phyloP scores from a whole-genome alignment of 441 rosid genomes.

The Erodium moschatum region DNA sequence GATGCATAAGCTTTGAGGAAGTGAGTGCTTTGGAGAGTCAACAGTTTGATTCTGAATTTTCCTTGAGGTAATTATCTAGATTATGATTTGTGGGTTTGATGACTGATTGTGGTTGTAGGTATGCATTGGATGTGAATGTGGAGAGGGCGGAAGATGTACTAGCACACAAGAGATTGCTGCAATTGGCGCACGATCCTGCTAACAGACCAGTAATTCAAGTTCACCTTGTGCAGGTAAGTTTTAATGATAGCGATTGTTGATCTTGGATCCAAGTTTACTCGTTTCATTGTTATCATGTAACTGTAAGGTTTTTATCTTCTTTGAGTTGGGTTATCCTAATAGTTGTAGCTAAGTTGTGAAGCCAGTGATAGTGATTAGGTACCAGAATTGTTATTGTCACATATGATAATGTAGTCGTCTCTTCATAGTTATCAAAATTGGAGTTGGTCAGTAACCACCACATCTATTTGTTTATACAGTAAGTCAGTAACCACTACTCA shows the following conservation, averaged over 20 bases:
- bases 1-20: background rate
- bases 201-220: slow-evolving; percentile 5
- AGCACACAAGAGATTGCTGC: background rate
- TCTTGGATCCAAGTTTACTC: background rate
- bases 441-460: background rate
- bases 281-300: background rate
- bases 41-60: background rate
- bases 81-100: background rate
- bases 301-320: background rate
- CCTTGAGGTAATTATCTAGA: background rate
- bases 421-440: background rate
- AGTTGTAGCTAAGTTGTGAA: background rate
- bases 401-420: background rate
- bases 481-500: background rate
- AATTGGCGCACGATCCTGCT: background rate
- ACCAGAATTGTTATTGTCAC: background rate
- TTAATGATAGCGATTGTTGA: background rate
- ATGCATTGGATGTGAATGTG: background rate
- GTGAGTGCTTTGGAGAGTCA: background rate
- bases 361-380: background rate
- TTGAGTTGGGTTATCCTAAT: background rate
- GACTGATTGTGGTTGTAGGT: background rate
- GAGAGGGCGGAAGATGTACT: slow-evolving; percentile 4
- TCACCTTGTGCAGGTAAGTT: slow-evolving; percentile 5
- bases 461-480: background rate